A percentile compares a stretch with the other conserved stretches of the same genome.
phyloP scores from a whole-genome alignment of 2,329 filamentous ascomycete species.

The Exophiala dermatitidis region DNA sequence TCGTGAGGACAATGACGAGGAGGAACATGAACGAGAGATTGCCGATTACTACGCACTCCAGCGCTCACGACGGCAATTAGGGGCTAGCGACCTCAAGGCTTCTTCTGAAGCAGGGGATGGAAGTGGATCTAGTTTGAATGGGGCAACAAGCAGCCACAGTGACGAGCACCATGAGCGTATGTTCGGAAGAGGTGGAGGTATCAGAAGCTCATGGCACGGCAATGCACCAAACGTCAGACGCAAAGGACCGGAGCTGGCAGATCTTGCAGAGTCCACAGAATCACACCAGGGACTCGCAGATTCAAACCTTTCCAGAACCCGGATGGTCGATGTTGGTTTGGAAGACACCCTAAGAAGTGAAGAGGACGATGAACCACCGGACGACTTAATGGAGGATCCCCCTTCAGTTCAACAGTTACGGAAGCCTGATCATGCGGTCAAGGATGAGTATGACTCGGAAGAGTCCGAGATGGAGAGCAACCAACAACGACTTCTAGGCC shows the following conservation, averaged over 20 bases:
- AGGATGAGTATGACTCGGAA: constrained; percentile 35
- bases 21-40: constrained; percentile 80
- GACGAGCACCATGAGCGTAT: constrained; percentile 34
- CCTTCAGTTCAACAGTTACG: constrained; percentile 54
- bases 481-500: constrained; percentile 30
- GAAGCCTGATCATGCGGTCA: constrained; percentile 37
- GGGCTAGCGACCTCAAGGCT: constrained; percentile 72
- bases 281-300: constrained; percentile 46
- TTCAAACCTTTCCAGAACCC: constrained; percentile 40
- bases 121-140: constrained; percentile 52
- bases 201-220: constrained; percentile 52
- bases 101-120: constrained; percentile 73
- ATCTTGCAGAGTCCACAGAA: constrained; percentile 31
- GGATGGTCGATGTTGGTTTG: constrained; percentile 79
- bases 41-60: constrained; percentile 93
- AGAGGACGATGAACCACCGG: constrained; percentile 37
- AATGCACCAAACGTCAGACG: constrained; percentile 39
- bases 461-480: constrained; percentile 46
- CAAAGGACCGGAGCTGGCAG: constrained; percentile 33
- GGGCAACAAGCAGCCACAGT: constrained; percentile 42
- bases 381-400: constrained; percentile 44
- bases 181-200: constrained; percentile 43
- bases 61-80: constrained; percentile 79
- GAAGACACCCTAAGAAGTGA: constrained; percentile 54
- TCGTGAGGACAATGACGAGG: constrained; percentile 85